Base-by-base conservation (phyloP, 176 grass and related monocot genomes). In the Phyllostachys edulis region DNA sequence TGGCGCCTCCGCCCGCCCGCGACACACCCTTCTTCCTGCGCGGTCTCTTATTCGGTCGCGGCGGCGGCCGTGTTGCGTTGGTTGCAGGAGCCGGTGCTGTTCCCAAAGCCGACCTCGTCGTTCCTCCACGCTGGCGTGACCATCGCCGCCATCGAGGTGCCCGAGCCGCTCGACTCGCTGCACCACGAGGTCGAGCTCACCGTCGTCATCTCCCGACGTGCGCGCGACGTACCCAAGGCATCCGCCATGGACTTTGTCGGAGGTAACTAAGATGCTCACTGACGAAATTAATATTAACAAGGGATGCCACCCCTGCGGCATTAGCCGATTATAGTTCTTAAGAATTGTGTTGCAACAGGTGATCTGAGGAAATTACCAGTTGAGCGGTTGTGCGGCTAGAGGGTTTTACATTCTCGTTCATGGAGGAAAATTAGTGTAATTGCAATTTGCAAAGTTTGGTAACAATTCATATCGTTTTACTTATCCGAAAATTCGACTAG, bases 101-200 rank as follows among this genome's bases (percentile, higher is more conserved):
- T 96, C 85, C 84, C 96, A 84, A 98, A 96, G 77, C 93, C 91
- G 17, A 98, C 93, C 67, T 98, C 96, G 37, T 98, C 96, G 51
- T 96, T 94, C 80, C 88, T 98, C 74, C 91, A 92, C 44, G 87
- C 90, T 23, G 89, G 89, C 29, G 91, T 77, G 11, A 65, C 89
- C 54, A 66, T 84, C 76, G 87, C 87, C 17, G 73, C 93, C 70
- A 57, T 98, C 61, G 96, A 98, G 80, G 85, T 95, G 71, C 96
- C 96, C 0, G 87, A 99, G 63, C 86, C 91, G 56, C 88, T 96
- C 70, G 89, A 99, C 55, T 89, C 91, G 32, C 91, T 99, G 60
- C 90, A 94, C 81, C 93, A 99, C 57, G 93, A 99, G 87, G 96
- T 99, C 27, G 96, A 99, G 89, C 93, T 99, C 36, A 93, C 93